Percentiles rank a stretch among this genome's conserved stretches.
These are phyloP conservation scores for Neonectria faginata DNA, from an alignment of 2,329 filamentous ascomycete species.

Conservation along the genomic window DNA sequence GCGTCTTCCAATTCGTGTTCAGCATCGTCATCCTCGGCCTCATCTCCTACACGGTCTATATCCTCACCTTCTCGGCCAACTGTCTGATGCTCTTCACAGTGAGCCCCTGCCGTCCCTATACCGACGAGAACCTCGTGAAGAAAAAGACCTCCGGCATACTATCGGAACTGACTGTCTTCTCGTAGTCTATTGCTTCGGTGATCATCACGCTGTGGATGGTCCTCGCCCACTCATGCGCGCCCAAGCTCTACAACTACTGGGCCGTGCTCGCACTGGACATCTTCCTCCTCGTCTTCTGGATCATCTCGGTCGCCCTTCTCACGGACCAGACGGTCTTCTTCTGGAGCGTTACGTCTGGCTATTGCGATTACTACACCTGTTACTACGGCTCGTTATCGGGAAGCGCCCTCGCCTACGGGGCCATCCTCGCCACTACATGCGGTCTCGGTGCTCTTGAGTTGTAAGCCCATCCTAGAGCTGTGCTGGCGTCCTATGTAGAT, in stretches of 20 bases:
- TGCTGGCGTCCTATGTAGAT: not conserved
- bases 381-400: constrained; percentile 29
- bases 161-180: constrained; percentile 15
- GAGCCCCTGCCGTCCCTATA: constrained; percentile 35
- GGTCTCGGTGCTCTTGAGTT: constrained; percentile 58
- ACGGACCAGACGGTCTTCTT: constrained; percentile 50
- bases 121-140: not conserved
- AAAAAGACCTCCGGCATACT: not conserved
- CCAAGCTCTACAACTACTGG: constrained; percentile 65
- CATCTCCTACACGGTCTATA: constrained; percentile 56
- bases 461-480: constrained; percentile 50
- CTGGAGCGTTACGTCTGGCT: constrained; percentile 36
- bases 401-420: constrained; percentile 41
- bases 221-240: constrained; percentile 54
- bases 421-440: constrained; percentile 50
- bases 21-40: constrained; percentile 60
- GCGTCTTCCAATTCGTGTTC: constrained; percentile 60
- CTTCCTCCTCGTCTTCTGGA: constrained; percentile 65
- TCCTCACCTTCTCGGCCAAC: constrained; percentile 52
- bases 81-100: constrained; percentile 55
- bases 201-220: constrained; percentile 61
- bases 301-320: constrained; percentile 57
- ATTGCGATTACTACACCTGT: constrained; percentile 43
- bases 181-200: constrained; percentile 57
- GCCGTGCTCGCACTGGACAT: constrained; percentile 64